phyloP scores from a whole-genome alignment of 108 stramenopile genomes.

The Cyclotella kingstonii region DNA sequence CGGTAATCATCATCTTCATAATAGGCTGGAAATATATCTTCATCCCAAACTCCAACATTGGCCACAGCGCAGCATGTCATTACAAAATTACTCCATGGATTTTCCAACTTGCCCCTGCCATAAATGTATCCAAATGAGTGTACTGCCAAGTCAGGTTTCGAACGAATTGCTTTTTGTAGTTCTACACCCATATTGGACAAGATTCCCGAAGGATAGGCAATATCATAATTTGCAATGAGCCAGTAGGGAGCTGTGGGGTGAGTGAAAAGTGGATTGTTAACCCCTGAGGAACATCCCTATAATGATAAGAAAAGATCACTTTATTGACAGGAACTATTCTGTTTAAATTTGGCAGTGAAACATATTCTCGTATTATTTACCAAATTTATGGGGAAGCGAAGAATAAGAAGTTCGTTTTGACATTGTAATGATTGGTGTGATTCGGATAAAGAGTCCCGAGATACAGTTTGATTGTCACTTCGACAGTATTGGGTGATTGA shows the following conservation, averaged over 20 bases:
- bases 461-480: constrained; percentile 3
- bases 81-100: constrained; percentile 48
- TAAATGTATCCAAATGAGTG: constrained; percentile 45
- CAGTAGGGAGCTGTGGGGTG: constrained; percentile 36
- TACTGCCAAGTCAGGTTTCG: constrained; percentile 22
- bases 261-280: constrained; percentile 39
- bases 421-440: background rate
- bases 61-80: constrained; percentile 43
- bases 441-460: background rate
- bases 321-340: too few species aligned
- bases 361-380: too few species aligned
- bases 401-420: constrained; percentile 36
- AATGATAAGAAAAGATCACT: too few species aligned
- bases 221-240: constrained; percentile 46
- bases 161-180: constrained; percentile 5
- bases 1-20: constrained; percentile 46
- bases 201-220: constrained; percentile 37
- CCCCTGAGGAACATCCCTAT: constrained; percentile 39
- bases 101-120: constrained; percentile 37
- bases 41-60: constrained; percentile 40
- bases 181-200: constrained; percentile 25
- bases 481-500: constrained; percentile 39
- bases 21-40: constrained; percentile 44
- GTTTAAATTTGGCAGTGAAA: too few species aligned
- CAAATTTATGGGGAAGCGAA: constrained; percentile 43